These are phyloP conservation scores for Stachybotrys echinatus DNA, from an alignment of 2,329 filamentous ascomycete genomes.

Conservation along the genomic window DNA sequence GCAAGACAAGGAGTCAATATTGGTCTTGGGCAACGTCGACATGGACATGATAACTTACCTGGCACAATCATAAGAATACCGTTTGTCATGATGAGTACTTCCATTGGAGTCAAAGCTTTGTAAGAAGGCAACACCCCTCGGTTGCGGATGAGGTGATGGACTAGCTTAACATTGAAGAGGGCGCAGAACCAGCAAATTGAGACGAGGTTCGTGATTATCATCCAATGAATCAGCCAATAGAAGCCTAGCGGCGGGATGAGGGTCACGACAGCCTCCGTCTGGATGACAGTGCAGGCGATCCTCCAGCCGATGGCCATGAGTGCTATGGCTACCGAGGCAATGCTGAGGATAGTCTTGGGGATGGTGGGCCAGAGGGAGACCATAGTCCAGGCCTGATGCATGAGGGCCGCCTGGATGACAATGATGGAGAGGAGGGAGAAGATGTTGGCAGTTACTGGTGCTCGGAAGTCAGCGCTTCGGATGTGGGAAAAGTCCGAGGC, in stretches of 20 bases:
- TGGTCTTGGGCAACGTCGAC: conserved; percentile 1
- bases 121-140: conserved; percentile 39
- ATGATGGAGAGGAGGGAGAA: conserved; percentile 39
- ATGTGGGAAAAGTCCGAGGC: conserved; percentile 49
- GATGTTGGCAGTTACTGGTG: conserved; percentile 32
- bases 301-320: conserved; percentile 24
- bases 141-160: conserved; percentile 41
- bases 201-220: conserved; percentile 31
- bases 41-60: conserved; percentile 27
- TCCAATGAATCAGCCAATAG: conserved; percentile 33
- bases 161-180: conserved; percentile 47
- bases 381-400: conserved; percentile 49
- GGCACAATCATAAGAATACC: conserved; percentile 51
- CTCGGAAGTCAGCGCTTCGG: conserved; percentile 25
- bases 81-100: conserved; percentile 51
- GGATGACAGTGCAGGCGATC: conserved; percentile 28
- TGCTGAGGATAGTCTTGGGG: conserved; percentile 21
- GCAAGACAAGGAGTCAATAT: not conserved
- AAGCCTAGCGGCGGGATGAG: conserved; percentile 13
- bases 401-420: conserved; percentile 40
- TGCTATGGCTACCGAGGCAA: conserved; percentile 21
- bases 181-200: conserved; percentile 50
- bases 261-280: conserved; percentile 24
- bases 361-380: conserved; percentile 39
- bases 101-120: conserved; percentile 42